A percentile compares a stretch with the other conserved stretches of the same genome.
Evolutionary conservation across 176 grass and related monocot species (phyloP).

Genomic region (Zoysia pacifica): DNA sequence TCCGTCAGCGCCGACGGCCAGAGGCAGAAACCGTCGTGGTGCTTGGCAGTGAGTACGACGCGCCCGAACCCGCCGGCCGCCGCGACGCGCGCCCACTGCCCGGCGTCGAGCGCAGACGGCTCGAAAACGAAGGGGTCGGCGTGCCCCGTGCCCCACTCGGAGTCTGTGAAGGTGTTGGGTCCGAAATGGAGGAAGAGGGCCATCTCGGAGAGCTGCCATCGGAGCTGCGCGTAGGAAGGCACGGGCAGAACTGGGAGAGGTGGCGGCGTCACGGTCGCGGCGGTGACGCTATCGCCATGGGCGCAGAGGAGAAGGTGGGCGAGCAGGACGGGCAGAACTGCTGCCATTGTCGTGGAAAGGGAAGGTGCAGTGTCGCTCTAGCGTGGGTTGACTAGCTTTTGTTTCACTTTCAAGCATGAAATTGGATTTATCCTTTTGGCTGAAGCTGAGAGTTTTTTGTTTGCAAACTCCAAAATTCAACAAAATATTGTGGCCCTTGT

Average conservation of each 20-base stretch:
- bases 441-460: not conserved
- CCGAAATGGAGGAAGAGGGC: constrained; percentile 96
- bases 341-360: constrained; percentile 33
- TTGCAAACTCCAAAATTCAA: not conserved
- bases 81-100: constrained; percentile 77
- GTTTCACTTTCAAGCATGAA: not conserved
- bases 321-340: constrained; percentile 16
- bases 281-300: constrained; percentile 19
- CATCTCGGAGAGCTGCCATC: constrained; percentile 93
- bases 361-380: not conserved
- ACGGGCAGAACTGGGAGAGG: constrained; percentile 77
- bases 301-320: constrained; percentile 28
- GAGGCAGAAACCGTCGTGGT: constrained; percentile 98
- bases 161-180: constrained; percentile 97
- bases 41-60: constrained; percentile 86
- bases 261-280: constrained; percentile 35
- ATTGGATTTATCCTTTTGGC: not conserved
- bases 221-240: constrained; percentile 77
- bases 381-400: constrained; percentile 3
- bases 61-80: constrained; percentile 61
- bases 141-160: constrained; percentile 84
- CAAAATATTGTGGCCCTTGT: not conserved
- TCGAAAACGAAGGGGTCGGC: constrained; percentile 69
- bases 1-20: constrained; percentile 90
- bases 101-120: constrained; percentile 67